Base-by-base conservation (phyloP, 495 filamentous ascomycete genomes). In the Aspergillus affinis region DNA sequence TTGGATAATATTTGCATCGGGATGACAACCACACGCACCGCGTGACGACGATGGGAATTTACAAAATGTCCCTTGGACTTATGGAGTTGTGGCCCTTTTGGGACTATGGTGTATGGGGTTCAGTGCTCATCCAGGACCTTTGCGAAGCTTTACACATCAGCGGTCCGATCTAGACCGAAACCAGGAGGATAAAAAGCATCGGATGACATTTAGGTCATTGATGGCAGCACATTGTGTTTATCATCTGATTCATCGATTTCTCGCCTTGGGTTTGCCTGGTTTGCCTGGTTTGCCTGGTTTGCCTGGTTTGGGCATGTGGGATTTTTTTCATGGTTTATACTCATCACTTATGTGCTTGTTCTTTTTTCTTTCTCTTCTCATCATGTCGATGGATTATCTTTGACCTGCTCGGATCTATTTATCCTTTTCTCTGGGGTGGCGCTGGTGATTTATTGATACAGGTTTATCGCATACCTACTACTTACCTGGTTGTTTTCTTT, bases 1-100 rank as follows among this genome's bases (percentile, higher is more conserved):
- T 72, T 69, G 70, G 72, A 65, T 73, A 72, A 72, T 72, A 68
- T 53, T 2, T 4, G 65, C 66, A 61, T 69, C 57, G 62, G 51
- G 58, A 58, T 65, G 67, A 68, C 65, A 67, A 48, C 29, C 20
- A 46, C 47, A 21, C 48, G 54, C 51, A 30, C 57, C 51, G 60
- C 61, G 54, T 64, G 61, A 72, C 64, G 69, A 69, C 48, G 45
- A 51, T 48, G 49, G 57, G 48, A 61, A 47, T 54, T 59, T 57
- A 36, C 9, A 36, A 45, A 50, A 15, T 45, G 27, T 26, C 45
- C 26, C 23, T n/a, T 52, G 21, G 17, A 27, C 21, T 20, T 26
- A 55, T 46, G 53, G 53, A 55, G 53, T 55, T 55, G 19, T 19
- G 53, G 19, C n/a, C 44, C 18, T 20, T 20, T 46, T 10, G 19